Percentiles rank a stretch among this genome's conserved stretches.
These are phyloP conservation scores for Cladosporium sp. DNA, from an alignment of 2,329 filamentous ascomycete species.

Conservation along the genomic window DNA sequence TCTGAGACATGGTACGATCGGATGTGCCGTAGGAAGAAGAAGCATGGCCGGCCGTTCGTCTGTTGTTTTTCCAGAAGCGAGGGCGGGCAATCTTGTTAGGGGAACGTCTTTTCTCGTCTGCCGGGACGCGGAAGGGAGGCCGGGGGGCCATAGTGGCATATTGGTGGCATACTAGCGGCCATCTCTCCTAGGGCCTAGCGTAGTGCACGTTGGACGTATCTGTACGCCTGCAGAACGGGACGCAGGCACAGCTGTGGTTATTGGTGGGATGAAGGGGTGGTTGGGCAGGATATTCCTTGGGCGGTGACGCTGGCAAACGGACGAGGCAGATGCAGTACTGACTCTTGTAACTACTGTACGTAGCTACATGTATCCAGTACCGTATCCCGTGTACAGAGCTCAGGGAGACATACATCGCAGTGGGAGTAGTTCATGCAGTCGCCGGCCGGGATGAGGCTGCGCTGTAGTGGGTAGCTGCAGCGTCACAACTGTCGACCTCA, in stretches of 20 bases:
- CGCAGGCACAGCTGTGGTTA: background rate
- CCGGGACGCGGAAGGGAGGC: background rate
- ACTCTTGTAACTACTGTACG: too few relatives aligned
- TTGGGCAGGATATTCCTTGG: background rate
- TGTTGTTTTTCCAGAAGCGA: conserved; percentile 8
- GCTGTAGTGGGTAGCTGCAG: background rate
- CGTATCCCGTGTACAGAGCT: too few relatives aligned
- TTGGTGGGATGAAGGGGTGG: background rate
- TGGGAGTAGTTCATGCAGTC: background rate
- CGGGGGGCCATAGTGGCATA: too few relatives aligned
- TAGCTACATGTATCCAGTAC: too few relatives aligned
- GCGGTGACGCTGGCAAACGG: conserved; percentile 6
- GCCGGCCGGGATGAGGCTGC: background rate
- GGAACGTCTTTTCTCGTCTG: background rate
- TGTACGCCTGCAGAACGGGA: conserved; percentile 6
- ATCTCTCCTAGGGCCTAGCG: background rate
- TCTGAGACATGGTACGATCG: conserved; percentile 4
- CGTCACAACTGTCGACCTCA: too few relatives aligned
- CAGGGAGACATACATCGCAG: too few relatives aligned
- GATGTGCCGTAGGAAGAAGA: too few relatives aligned
- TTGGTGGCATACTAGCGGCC: too few relatives aligned
- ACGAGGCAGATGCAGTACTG: background rate
- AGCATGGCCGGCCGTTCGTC: conserved; percentile 1
- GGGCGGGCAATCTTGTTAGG: conserved; percentile 3
- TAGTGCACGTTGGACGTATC: conserved; percentile 10